Conservation (phyloP, 208 protist species). For the Sergeia podlipaevii region DNA sequence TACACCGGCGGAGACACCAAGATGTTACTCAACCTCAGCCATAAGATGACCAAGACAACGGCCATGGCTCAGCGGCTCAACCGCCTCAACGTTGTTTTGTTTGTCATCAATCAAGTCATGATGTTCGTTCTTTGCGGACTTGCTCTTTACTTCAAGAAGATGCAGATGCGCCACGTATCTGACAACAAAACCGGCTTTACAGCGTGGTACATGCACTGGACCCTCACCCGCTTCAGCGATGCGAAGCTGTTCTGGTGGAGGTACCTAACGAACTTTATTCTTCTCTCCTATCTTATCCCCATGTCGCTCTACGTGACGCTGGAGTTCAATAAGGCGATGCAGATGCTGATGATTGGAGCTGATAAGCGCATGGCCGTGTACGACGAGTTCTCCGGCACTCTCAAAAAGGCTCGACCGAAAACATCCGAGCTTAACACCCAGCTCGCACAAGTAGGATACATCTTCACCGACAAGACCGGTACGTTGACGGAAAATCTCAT, state of each 20-base stretch:
- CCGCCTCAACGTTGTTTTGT: slow-evolving; percentile 68
- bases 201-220: slow-evolving; percentile 74
- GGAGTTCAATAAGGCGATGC: slow-evolving; percentile 83
- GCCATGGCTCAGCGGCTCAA: slow-evolving; percentile 69
- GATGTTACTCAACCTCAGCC: slow-evolving; percentile 77
- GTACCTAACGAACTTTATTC: slow-evolving; percentile 84
- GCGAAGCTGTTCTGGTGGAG: slow-evolving; percentile 50
- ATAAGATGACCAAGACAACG: slow-evolving; percentile 57
- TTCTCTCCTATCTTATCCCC: slow-evolving; percentile 84
- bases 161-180: slow-evolving; percentile 16
- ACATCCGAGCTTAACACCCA: slow-evolving; percentile 88
- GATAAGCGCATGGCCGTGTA: slow-evolving; percentile 76
- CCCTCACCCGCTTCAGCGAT: slow-evolving; percentile 35
- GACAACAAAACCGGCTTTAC: slow-evolving; percentile 19
- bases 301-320: slow-evolving; percentile 88
- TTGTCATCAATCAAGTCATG: slow-evolving; percentile 58
- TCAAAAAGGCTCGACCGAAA: slow-evolving; percentile 56
- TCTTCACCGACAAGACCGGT: slow-evolving; percentile 92
- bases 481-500: slow-evolving; percentile 90
- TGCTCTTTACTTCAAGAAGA: slow-evolving; percentile 33
- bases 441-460: slow-evolving; percentile 75
- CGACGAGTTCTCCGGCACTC: slow-evolving; percentile 53
- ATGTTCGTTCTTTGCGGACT: slow-evolving; percentile 56
- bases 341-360: slow-evolving; percentile 69
- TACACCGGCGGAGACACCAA: slow-evolving; percentile 91